phyloP scores from a whole-genome alignment of 106 monocot species.

The Iris macrosiphon region DNA sequence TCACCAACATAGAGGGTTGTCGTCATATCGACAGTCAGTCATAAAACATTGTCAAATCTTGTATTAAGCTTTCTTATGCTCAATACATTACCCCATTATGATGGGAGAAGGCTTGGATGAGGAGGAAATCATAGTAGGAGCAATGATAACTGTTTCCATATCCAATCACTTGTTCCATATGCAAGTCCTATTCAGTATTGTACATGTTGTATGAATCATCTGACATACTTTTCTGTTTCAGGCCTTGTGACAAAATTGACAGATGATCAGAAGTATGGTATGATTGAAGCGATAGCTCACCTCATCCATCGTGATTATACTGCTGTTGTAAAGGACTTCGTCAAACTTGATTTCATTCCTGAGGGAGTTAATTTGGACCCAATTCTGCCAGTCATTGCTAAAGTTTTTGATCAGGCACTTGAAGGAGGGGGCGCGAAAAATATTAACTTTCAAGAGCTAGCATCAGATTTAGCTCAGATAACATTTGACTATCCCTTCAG shows the following conservation, averaged over 20 bases:
- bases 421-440: conserved; percentile 99
- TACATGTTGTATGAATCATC: background rate
- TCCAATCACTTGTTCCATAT: background rate
- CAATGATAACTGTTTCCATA: background rate
- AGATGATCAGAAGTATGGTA: conserved; percentile 97
- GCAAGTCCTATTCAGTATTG: background rate
- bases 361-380: conserved; percentile 96
- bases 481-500: conserved; percentile 98
- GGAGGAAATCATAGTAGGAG: too few species aligned
- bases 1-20: too few species aligned
- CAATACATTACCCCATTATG: too few species aligned
- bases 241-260: conserved; percentile 94
- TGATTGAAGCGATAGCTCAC: conserved; percentile 97
- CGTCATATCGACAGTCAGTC: too few species aligned
- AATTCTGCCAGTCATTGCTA: conserved; percentile 88
- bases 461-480: conserved; percentile 95
- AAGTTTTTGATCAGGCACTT: conserved; percentile 99
- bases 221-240: conserved; percentile 17
- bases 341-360: conserved; percentile 96
- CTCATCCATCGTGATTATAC: conserved; percentile 97
- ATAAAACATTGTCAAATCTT: too few species aligned
- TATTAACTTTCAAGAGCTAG: conserved; percentile 97
- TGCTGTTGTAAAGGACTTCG: conserved; percentile 97
- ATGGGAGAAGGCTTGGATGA: too few species aligned
- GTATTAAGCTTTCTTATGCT: too few species aligned